Evolutionary conservation across 805 yeast species (phyloP).

Genomic region (Candida anglica): DNA sequence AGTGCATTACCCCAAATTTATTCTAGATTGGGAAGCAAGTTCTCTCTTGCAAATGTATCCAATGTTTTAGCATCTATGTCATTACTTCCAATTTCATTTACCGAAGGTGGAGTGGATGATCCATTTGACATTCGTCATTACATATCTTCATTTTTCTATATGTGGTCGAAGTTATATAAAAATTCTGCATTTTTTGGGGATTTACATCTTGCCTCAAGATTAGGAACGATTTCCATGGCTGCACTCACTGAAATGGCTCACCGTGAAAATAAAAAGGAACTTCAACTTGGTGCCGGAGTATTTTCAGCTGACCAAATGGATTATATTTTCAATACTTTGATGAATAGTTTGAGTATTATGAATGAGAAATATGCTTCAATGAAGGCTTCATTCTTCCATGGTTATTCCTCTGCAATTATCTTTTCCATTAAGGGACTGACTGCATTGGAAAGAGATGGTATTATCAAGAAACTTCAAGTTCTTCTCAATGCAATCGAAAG

Average conservation of each 20-base stretch:
- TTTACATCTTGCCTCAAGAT: conserved; percentile 57
- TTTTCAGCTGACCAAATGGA: conserved; percentile 60
- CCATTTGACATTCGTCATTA: conserved; percentile 47
- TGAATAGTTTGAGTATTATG: conserved; percentile 44
- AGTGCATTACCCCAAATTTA: conserved; percentile 47
- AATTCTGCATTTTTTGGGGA: conserved; percentile 50
- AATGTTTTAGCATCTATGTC: conserved; percentile 50
- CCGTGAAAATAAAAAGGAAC: conserved; percentile 12
- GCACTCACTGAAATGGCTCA: conserved; percentile 30
- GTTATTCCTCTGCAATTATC: conserved; percentile 45
- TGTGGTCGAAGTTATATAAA: conserved; percentile 60
- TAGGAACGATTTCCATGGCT: conserved; percentile 57
- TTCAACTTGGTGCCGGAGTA: conserved; percentile 53
- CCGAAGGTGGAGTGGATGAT: conserved; percentile 22
- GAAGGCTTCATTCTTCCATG: conserved; percentile 36
- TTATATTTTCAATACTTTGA: conserved; percentile 53
- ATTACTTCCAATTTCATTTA: conserved; percentile 46
- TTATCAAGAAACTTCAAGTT: conserved; percentile 49
- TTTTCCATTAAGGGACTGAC: conserved; percentile 56
- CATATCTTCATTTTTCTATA: conserved; percentile 62
- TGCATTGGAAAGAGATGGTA: conserved; percentile 37
- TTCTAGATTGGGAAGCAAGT: conserved; percentile 46
- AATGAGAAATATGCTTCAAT: conserved; percentile 43
- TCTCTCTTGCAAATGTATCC: conserved; percentile 51
- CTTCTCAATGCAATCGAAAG: conserved; percentile 71